A percentile compares a stretch with the other conserved stretches of the same genome.
These are phyloP conservation scores for Plasmodium vivax DNA, from an alignment of 169 alveolate species.

Conservation along the genomic window DNA sequence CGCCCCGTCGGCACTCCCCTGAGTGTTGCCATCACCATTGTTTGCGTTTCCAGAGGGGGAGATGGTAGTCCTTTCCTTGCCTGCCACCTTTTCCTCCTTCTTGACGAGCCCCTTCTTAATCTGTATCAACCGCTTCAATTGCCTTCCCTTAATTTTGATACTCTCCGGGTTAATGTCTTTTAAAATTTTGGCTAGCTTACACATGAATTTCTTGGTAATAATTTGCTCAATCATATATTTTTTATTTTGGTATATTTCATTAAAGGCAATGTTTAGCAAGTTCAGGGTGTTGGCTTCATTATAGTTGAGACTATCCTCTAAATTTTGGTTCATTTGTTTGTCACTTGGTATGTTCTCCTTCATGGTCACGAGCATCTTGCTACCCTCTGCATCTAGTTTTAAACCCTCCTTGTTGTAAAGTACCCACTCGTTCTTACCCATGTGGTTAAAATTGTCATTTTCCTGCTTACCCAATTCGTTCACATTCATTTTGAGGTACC, in stretches of 20 bases:
- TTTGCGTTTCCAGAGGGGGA: neutral
- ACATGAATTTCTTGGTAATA: constrained; percentile 55
- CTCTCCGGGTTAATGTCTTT: constrained; percentile 43
- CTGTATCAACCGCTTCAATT: constrained; percentile 31
- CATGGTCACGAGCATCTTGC: neutral
- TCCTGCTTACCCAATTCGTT: constrained; percentile 22
- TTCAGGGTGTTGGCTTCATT: constrained; percentile 69
- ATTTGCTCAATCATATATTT: constrained; percentile 40
- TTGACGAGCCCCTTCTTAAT: neutral
- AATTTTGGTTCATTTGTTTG: constrained; percentile 50
- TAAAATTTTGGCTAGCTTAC: constrained; percentile 34
- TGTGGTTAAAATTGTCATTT: constrained; percentile 8
- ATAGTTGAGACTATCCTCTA: constrained; percentile 72
- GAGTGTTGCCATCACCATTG: neutral
- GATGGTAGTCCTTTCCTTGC: neutral
- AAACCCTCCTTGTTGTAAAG: neutral
- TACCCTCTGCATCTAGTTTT: neutral
- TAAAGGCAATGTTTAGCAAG: constrained; percentile 67
- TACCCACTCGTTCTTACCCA: constrained; percentile 17
- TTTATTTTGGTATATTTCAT: constrained; percentile 47
- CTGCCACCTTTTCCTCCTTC: neutral
- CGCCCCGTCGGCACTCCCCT: neutral
- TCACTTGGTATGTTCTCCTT: constrained; percentile 6
- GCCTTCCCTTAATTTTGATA: constrained; percentile 39
- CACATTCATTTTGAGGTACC: constrained; percentile 11